Evolutionary conservation across 306 rosid genomes (phyloP).

Genomic region (Astragalus glycyphyllos): DNA sequence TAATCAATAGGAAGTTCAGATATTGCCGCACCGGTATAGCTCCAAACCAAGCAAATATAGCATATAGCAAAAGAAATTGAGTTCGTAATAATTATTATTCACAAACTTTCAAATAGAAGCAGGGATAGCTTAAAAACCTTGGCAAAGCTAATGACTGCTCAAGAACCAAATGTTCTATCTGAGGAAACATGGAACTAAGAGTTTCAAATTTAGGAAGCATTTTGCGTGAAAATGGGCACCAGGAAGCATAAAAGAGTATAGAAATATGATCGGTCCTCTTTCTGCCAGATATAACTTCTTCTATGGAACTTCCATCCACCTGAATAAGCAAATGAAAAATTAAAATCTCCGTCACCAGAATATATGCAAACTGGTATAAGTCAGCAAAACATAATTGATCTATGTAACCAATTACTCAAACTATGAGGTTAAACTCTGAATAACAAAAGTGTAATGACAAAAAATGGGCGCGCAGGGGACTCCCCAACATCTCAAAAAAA

Average conservation of each 20-base stretch:
- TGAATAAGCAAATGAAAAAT: slow-evolving; percentile 39
- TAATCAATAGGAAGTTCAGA: slow-evolving; percentile 14
- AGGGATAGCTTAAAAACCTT: slow-evolving; percentile 55
- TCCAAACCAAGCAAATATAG: slow-evolving; percentile 31
- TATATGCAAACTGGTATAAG: background rate
- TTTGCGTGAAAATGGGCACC: slow-evolving; percentile 73
- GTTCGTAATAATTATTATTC: slow-evolving; percentile 22
- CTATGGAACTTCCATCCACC: slow-evolving; percentile 77
- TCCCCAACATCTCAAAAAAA: no score
- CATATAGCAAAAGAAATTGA: slow-evolving; percentile 26
- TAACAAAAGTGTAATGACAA: no score
- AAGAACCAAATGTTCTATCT: slow-evolving; percentile 71
- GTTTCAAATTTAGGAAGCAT: slow-evolving; percentile 59
- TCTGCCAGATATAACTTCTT: slow-evolving; percentile 53
- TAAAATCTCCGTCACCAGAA: slow-evolving; percentile 16
- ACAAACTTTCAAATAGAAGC: slow-evolving; percentile 31
- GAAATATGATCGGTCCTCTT: slow-evolving; percentile 50
- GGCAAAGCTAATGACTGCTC: slow-evolving; percentile 83
- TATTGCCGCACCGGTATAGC: slow-evolving; percentile 18
- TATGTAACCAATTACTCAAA: slow-evolving; percentile 6
- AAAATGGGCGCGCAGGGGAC: no score
- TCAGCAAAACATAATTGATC: slow-evolving; percentile 2
- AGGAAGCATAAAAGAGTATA: slow-evolving; percentile 74
- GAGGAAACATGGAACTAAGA: slow-evolving; percentile 79
- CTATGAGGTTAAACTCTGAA: background rate